Conservation (phyloP, 306 rosid genomes). For the Medicago ruthenica region DNA sequence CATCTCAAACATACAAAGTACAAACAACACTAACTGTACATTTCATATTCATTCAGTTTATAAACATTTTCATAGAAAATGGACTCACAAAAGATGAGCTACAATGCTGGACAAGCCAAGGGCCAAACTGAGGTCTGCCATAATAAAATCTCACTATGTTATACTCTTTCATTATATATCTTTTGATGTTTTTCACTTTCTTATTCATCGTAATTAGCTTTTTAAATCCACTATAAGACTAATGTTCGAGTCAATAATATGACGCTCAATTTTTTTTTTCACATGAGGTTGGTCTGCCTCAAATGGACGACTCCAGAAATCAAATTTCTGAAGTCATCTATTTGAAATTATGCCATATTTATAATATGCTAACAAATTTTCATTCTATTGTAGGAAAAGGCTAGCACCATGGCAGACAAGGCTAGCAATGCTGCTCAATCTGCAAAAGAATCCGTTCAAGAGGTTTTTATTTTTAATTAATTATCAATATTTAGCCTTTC, state of each 20-base stretch:
- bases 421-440: conserved; percentile 56
- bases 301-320: background rate
- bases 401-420: conserved; percentile 54
- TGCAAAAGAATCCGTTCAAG: conserved; percentile 56
- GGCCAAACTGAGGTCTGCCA: conserved; percentile 59
- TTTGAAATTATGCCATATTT: background rate
- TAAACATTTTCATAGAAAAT: conserved; percentile 31
- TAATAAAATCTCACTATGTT: no score
- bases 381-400: conserved; percentile 57
- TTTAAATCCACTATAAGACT: background rate
- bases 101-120: conserved; percentile 64
- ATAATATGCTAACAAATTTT: background rate
- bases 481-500: background rate
- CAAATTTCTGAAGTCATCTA: background rate
- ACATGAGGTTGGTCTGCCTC: background rate
- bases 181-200: background rate
- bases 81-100: conserved; percentile 49
- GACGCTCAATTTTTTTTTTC: background rate
- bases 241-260: background rate
- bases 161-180: background rate
- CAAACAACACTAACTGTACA: conserved; percentile 20
- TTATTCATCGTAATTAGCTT: no score
- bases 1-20: conserved; percentile 8
- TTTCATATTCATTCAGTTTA: conserved; percentile 8
- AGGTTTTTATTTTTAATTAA: conserved; percentile 31